Base-by-base conservation (phyloP, 169 alveolate genomes). In the Plasmodium relictum region DNA sequence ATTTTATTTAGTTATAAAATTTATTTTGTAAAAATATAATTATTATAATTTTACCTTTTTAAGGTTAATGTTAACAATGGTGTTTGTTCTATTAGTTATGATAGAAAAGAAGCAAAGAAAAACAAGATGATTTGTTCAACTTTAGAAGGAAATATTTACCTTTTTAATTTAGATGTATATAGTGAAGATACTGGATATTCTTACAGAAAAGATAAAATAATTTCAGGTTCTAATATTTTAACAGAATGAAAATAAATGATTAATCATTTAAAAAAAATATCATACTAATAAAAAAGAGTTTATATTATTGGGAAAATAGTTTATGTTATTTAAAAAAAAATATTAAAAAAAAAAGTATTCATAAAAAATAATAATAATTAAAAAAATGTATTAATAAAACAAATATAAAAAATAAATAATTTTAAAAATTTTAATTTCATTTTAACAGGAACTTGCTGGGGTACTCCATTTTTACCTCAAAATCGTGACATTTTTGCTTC, bases 381-480 rank as follows among this genome's bases (percentile, higher is more conserved):
- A 56, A 56, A 56, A 18, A 18, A 56, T 16, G 31, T 56, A 56
- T 22, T 12, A 61, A 61, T 61, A 31, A 61, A 61, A 24, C 24
- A 22, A 61, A 18, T 39, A 7, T 37, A 66, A 66, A 39, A 42
- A 66, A 16, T 31, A 7, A 54, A 12, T 14, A 20, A 24, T 16
- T 44, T 14, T 65, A 59, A 20, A 59, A 59, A 59, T 59, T 6
- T 59, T 62, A 22, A 65, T 41, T 26, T 56, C 70, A 12, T 71
- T 58, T 73, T 92, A 74, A 89, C 92, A 89, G 97, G 98, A 6
- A 98, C 99, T 12, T 93, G 97, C 41, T 98, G 99, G 98, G 98
- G 98, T 12, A 94, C 95, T 14, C 95, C 94, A 41, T 98, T 96
- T 90, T 88, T 96, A 31, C 99, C 99, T 2, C 96, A 97, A 66